These are phyloP conservation scores for Termitomyces sp. DNA, from an alignment of 768 basidiomycete genomes.

Conservation along the genomic window DNA sequence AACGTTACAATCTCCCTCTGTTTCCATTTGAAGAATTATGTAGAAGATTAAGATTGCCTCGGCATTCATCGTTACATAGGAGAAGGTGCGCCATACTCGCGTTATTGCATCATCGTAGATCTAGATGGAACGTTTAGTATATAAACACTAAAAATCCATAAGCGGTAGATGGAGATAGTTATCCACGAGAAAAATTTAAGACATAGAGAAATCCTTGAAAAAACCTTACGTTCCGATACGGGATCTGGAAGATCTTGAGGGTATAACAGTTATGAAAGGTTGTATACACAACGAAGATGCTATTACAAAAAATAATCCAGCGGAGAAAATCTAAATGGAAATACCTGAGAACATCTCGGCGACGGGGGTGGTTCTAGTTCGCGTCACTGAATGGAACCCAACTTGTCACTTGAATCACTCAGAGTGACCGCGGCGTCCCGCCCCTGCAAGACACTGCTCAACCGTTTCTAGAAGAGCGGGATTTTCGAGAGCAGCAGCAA, in stretches of 20 bases:
- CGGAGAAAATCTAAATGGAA: background rate
- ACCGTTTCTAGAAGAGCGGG: conserved; percentile 80
- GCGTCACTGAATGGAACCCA: background rate
- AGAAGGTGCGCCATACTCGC: background rate
- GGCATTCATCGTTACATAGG: background rate
- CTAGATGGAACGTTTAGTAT: too few species aligned
- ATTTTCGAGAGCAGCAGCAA: conserved; percentile 96
- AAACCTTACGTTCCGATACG: too few species aligned
- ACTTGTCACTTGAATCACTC: conserved; percentile 15
- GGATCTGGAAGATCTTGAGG: background rate
- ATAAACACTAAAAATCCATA: too few species aligned
- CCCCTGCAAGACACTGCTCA: conserved; percentile 55
- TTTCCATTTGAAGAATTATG: background rate
- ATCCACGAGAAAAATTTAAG: background rate
- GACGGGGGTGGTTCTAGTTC: background rate
- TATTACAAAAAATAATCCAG: background rate
- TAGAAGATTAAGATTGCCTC: too few species aligned
- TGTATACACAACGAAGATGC: background rate
- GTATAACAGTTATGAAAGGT: too few species aligned
- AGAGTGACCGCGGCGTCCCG: conserved; percentile 25
- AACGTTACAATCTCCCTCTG: background rate
- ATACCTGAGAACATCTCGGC: conserved; percentile 12
- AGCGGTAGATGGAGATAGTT: background rate
- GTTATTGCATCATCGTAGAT: background rate
- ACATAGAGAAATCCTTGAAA: background rate